Evolutionary conservation across 1,284 basidiomycete species (phyloP), one percentile per base, ranked within the genome.

Genomic region (Naganishia sp.): DNA sequence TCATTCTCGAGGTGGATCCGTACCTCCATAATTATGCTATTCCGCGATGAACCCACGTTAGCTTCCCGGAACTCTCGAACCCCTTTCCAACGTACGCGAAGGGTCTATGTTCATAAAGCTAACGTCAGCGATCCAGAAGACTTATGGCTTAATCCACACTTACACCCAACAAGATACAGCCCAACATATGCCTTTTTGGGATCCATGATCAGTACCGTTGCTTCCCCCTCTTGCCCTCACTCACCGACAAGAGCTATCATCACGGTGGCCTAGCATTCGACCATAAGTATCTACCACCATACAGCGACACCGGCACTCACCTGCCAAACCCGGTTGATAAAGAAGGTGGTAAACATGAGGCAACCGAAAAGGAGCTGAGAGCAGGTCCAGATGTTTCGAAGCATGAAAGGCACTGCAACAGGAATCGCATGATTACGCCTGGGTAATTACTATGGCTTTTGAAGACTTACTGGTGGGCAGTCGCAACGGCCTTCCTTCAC

Each of bases 131-230:
- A 59, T 3, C 25, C 28, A 39, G 25, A 10, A 25, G 16, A 6
- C 42, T 6, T 18, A 23, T 36, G 23, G 6, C 31, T 2, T 18
- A 25, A 21, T 6, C 25, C 2, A 2, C 6, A 77, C 73, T 75
- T 48, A 76, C 63, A 90, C 90, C 93, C 93, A 96, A 80, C 91
- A 92, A 16, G 92, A 91, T 25, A 96, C 90, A 1, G 92, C 91
- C 94, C 94, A 97, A 75, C 89, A 92, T 46, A 96, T 89, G 48
- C 94, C 59, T 61, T 15, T 15, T 16, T 9, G 18, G 18, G 16
- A 5, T 28, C 16, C 11, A 39, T 39, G 13, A n/a, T 31, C 48
- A 21, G 46, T 45, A 18, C 23, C 3, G 43, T 11, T 43, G 15
- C 13, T 23, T n/a, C 31, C 33, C n/a, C 10, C 21, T 13, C 25